These are phyloP conservation scores for Tremella yokohamensis DNA, from an alignment of 768 basidiomycete species.

Conservation along the genomic window DNA sequence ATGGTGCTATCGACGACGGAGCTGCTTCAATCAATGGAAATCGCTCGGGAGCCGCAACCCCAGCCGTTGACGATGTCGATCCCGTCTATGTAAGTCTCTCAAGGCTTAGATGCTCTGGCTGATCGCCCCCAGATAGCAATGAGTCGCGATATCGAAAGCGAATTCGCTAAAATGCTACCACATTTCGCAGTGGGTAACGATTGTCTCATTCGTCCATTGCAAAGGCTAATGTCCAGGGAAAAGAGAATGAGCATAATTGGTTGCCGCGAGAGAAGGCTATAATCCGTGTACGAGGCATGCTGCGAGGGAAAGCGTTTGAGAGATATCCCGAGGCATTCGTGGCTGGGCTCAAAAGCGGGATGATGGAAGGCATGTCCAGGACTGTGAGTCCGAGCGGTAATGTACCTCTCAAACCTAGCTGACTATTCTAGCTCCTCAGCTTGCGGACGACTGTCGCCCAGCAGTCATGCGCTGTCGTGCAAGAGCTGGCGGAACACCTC, in stretches of 20 bases:
- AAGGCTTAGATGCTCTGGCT: background rate
- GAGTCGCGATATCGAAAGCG: slow-evolving; percentile 73
- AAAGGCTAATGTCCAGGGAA: slow-evolving; percentile 61
- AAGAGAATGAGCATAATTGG: slow-evolving; percentile 97
- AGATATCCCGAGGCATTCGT: slow-evolving; percentile 74
- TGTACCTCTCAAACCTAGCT: background rate
- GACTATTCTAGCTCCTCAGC: slow-evolving; percentile 65
- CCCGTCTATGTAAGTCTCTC: slow-evolving; percentile 35
- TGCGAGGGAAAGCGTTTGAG: slow-evolving; percentile 75
- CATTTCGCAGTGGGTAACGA: slow-evolving; percentile 65
- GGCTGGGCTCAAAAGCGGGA: slow-evolving; percentile 67
- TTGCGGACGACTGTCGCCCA: slow-evolving; percentile 84
- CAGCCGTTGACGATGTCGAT: slow-evolving; percentile 32
- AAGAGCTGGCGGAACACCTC: slow-evolving; percentile 67
- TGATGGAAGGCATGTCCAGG: slow-evolving; percentile 78
- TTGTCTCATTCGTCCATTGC: slow-evolving; percentile 2
- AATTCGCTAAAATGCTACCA: slow-evolving; percentile 74
- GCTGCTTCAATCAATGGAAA: background rate
- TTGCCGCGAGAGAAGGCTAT: slow-evolving; percentile 71
- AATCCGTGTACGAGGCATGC: slow-evolving; percentile 77
- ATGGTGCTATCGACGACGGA: background rate
- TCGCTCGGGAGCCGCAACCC: slow-evolving; percentile 9
- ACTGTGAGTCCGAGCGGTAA: slow-evolving; percentile 58
- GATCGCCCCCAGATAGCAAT: slow-evolving; percentile 64
- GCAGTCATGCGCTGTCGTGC: slow-evolving; percentile 72